Evolutionary conservation across 2,329 filamentous ascomycete species (phyloP).

Genomic region (Exophiala mesophila): DNA sequence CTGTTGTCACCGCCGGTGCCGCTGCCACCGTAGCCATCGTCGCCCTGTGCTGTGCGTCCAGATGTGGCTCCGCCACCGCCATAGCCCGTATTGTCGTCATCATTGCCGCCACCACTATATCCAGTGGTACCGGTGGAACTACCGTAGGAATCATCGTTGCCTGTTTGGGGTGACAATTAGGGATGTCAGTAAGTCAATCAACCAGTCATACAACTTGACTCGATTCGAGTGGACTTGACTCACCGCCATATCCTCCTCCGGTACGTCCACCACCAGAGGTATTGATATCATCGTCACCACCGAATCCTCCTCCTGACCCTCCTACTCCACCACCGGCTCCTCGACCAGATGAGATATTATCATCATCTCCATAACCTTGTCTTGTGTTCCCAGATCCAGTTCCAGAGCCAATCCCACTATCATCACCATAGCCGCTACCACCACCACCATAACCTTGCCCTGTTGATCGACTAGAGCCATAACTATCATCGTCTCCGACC

Average conservation of each 20-base stretch:
- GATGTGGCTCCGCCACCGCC: conserved; percentile 18
- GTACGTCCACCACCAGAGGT: conserved; percentile 10
- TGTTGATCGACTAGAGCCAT: conserved; percentile 10
- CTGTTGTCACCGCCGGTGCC: conserved; percentile 15
- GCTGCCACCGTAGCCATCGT: conserved; percentile 7
- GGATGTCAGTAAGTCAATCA: not conserved
- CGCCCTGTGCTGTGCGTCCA: conserved; percentile 13
- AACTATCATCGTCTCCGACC: not conserved
- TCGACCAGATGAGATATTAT: conserved; percentile 8
- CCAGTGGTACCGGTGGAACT: conserved; percentile 11
- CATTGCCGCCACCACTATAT: conserved; percentile 21
- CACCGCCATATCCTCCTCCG: conserved; percentile 2
- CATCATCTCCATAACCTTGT: conserved; percentile 4
- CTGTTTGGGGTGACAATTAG: conserved; percentile 1
- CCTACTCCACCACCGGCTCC: conserved; percentile 12
- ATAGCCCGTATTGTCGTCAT: conserved; percentile 23
- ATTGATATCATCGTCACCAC: conserved; percentile 7
- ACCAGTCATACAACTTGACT: too few relatives aligned
- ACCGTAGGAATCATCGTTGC: conserved; percentile 21
- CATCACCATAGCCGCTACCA: conserved; percentile 1
- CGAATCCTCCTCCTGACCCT: conserved; percentile 1
- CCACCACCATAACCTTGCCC: conserved; percentile 11
- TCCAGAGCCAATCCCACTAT: not conserved
- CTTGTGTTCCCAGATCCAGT: too few relatives aligned
- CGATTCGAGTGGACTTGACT: too few relatives aligned